Percentiles rank a stretch among this genome's conserved stretches.
Evolutionary conservation across 148 eudicot genomes (phyloP).

Genomic region (Drosera capensis): DNA sequence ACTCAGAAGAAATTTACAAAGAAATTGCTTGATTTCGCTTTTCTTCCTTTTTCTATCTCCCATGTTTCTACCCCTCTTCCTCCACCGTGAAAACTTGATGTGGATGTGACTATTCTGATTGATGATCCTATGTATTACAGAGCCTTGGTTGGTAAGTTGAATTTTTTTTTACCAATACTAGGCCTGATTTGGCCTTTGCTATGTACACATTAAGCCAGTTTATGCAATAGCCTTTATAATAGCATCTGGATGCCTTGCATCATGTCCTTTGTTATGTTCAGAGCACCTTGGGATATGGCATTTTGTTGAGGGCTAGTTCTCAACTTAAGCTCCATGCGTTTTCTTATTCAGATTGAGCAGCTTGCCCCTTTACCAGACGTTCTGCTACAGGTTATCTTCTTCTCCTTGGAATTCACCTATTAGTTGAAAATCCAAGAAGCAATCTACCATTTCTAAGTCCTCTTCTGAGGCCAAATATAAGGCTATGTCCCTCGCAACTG

Average conservation of each 20-base stretch:
- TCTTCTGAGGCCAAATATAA: background rate
- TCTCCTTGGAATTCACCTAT: background rate
- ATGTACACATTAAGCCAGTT: constrained; percentile 1
- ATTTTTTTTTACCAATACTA: background rate
- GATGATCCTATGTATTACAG: background rate
- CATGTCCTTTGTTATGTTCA: background rate
- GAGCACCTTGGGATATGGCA: background rate
- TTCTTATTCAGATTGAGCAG: background rate
- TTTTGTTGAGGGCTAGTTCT: background rate
- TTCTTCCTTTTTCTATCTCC: too few relatives aligned
- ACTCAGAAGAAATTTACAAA: too few relatives aligned
- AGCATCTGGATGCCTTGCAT: background rate
- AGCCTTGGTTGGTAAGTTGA: background rate
- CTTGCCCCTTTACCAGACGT: background rate
- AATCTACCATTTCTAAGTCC: background rate
- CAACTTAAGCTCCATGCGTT: background rate
- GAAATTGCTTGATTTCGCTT: too few relatives aligned
- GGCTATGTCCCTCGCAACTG: background rate
- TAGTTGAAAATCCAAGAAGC: constrained; percentile 3
- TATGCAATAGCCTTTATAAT: background rate
- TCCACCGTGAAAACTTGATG: background rate
- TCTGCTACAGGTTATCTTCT: background rate
- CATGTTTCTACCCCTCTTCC: constrained; percentile 2
- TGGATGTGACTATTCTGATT: background rate
- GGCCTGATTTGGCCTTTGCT: background rate